Base-by-base conservation (phyloP, 805 yeast genomes). In the Candida gorgasii region DNA sequence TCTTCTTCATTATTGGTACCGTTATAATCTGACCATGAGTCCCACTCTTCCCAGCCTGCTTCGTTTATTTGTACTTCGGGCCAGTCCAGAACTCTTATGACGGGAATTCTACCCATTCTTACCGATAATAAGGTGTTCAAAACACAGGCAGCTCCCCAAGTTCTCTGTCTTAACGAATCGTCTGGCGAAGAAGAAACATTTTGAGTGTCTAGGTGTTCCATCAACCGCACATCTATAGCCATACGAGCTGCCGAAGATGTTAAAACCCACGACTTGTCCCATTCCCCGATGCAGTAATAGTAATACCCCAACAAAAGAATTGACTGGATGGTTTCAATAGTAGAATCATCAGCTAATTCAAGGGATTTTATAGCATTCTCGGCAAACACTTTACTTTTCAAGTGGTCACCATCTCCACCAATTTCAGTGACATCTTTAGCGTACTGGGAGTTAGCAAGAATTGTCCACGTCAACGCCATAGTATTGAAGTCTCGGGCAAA, bases 1-100 rank as follows among this genome's bases (percentile, higher is more conserved):
- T 40, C 31, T 1, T 34, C 40, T 4, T 40, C 31, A 1, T 34
- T 38, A 22, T 22, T 22, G 24, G 24, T 9, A 7, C 8, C 9
- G 6, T 9, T 9, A 22, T 39, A 42, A 9, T 49, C 44, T 18
- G 43, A 44, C 59, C 59, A 54, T 6, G 53, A 29, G 22, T 55
- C 60, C 62, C 60, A 57, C 43, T 55, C 60, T 42, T 57, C 62
- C 60, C 62, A 57, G 4, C 58, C 58, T 33, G 53, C 57, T 14
- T 47, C 51, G 26, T 47, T 44, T 8, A 57, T 49, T 8, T 28
- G 28, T 5, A 57, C 58, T 1, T 47, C 46, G 8, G 58, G 59
- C 62, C 62, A 57, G 40, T 57, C 62, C 27, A 41, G 17, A 8
- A 55, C 58, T 31, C 59, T 43, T 8, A 55, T 49, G 24, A 55